Base-by-base conservation (phyloP, 495 filamentous ascomycete genomes). In the Talaromyces wortmannii region DNA sequence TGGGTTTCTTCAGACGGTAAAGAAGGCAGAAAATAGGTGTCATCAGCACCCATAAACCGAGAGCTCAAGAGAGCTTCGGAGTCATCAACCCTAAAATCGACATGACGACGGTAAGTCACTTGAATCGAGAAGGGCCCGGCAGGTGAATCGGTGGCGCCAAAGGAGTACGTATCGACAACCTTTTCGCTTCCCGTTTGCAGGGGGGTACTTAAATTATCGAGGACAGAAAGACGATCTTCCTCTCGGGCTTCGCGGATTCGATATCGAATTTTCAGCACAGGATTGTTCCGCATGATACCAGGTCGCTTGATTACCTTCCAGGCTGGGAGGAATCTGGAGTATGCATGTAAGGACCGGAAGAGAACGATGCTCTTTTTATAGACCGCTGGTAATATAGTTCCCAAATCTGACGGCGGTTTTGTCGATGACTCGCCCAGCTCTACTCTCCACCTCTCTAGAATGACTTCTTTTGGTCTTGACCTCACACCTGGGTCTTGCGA, bases 291-390 rank as follows among this genome's bases (percentile, higher is more conserved):
- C 53, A 77, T 71, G 63, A 89, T 92, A 7, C 82, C 79, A 55
- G 87, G 74, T 46, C 83, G 82, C 62, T 88, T 88, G 31, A 85
- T 80, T 59, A 95, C 87, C 73, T 88, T 95, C 88, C 87, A 95
- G 23, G 89, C 86, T 17, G 95, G 95, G 59, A 96, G 68, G 54
- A 96, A 80, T 60, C 87, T 88, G 29, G 89, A 82, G 51, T 86
- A 88, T 12, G 90, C 79, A 68, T 90, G 97, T n/a, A 98, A 78
- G 7, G 91, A 91, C 55, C 95, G 82, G 70, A 97, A 97, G 57
- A 97, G 81, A 53, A 97, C 86, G 57, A 98, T 94, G 61, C 84
- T 86, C 72, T 92, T 91, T 74, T 97, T 98, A 76, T 98, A 98
- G 56, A 94, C 84, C 18, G 89, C 92, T 5, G 94, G 91, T 48